Base-by-base conservation (phyloP, 371 early-diverging fungal species). In the Mucor irregularis region DNA sequence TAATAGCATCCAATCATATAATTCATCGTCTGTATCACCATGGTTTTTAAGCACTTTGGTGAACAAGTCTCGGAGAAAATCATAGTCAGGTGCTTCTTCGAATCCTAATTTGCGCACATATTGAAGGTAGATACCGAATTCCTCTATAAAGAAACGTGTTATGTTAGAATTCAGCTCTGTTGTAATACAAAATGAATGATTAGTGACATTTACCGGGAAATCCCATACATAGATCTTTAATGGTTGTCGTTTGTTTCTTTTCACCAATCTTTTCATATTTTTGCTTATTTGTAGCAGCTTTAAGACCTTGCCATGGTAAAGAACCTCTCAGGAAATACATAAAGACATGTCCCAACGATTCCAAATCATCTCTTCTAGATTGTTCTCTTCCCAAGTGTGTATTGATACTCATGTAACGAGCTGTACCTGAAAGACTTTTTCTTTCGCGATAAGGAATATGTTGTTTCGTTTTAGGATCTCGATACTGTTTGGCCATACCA, bases 221-320 rank as follows among this genome's bases (percentile, higher is more conserved):
- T 24, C 91, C 90, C 33, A 90, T 89, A 64, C 95, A 95, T 14
- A 98, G 79, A 58, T 97, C 98, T 67, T 90, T 89, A 63, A 96
- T 84, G 14, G 84, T 75, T 0, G 93, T 93, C 25, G 87, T 85
- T 70, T 96, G 93, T 76, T 99, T 99, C 85, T 93, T 96, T 68
- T 99, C 95, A 17, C 96, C 95, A 66, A 99, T 99, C 67, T 92
- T 93, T 66, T 98, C 96, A 70, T 97, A 99, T 71, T 99, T 99
- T 80, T 99, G 98, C 73, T 93, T 91, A 85, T 99, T 99, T 49
- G 95, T 96, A 25, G 94, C 96, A 4, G 98, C 99, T 78, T 97
- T 97, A 17, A 99, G 77, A 7, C 96, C 97, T 76, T 99, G 99
- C 99, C 99, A 99, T 3, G 99, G 99, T 38, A 99, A 79, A 11